These are phyloP conservation scores for Hypholoma sublateritium DNA, from an alignment of 768 basidiomycete species.

Conservation along the genomic window DNA sequence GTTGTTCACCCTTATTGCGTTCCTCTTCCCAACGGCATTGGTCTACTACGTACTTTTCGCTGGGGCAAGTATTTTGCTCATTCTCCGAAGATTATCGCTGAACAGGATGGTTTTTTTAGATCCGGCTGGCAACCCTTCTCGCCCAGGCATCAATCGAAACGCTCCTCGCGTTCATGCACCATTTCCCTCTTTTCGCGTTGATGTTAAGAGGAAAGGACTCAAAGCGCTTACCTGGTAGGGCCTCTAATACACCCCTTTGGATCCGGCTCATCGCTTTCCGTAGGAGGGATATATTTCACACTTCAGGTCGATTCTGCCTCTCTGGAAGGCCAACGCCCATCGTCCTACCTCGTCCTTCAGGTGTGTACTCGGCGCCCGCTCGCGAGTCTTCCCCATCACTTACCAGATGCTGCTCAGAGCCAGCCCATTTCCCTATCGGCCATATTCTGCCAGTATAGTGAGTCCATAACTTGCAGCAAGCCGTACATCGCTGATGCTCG, in stretches of 20 bases:
- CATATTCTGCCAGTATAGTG: conserved; percentile 63
- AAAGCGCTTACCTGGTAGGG: conserved; percentile 72
- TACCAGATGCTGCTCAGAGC: conserved; percentile 36
- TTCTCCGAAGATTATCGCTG: conserved; percentile 20
- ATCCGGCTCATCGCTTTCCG: too few species aligned
- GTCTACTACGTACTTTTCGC: conserved; percentile 88
- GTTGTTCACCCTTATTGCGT: conserved; percentile 77
- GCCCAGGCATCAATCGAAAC: conserved; percentile 65
- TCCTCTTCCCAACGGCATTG: conserved; percentile 82
- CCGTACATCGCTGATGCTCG: neutral
- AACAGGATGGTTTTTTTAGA: conserved; percentile 42
- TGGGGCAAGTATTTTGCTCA: conserved; percentile 37
- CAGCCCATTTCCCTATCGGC: conserved; percentile 48
- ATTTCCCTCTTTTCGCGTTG: conserved; percentile 89
- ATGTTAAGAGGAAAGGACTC: conserved; percentile 86
- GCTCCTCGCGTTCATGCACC: conserved; percentile 78
- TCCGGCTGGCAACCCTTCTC: conserved; percentile 44
- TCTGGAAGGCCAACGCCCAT: conserved; percentile 8
- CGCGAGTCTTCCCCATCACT: neutral
- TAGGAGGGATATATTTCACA: conserved; percentile 23
- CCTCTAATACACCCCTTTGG: neutral
- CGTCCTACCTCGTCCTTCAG: conserved; percentile 29
- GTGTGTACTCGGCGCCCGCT: conserved; percentile 16
- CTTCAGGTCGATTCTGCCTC: conserved; percentile 2
- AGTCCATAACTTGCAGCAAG: conserved; percentile 15